phyloP scores from a whole-genome alignment of 192 early-diverging fungal species.

The Coemansia guatemalensis region DNA sequence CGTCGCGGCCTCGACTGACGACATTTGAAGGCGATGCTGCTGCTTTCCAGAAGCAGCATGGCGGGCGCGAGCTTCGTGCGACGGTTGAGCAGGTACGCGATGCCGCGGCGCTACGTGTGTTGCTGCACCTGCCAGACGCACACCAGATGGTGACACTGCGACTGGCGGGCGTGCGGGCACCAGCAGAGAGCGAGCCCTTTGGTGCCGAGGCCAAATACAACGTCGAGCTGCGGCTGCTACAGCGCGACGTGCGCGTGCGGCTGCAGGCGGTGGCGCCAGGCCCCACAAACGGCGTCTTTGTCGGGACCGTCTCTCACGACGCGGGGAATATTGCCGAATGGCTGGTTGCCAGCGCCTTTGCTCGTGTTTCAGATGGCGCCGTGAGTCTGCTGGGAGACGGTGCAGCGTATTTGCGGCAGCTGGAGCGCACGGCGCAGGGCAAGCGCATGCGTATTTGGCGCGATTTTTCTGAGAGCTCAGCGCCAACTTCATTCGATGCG shows the following conservation, averaged over 20 bases:
- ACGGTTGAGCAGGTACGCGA: slow-evolving; percentile 96
- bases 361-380: slow-evolving; percentile 87
- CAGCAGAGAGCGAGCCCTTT: slow-evolving; percentile 85
- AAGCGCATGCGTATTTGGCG: slow-evolving; percentile 87
- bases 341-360: slow-evolving; percentile 76
- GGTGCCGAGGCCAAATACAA: slow-evolving; percentile 93
- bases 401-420: slow-evolving; percentile 62
- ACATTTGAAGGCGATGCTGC: slow-evolving; percentile 65
- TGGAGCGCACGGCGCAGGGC: slow-evolving; percentile 79
- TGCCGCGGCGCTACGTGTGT: slow-evolving; percentile 78
- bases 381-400: slow-evolving; percentile 65
- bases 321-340: slow-evolving; percentile 92
- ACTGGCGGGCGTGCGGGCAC: slow-evolving; percentile 84
- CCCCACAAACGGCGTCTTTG: slow-evolving; percentile 65
- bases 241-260: slow-evolving; percentile 85
- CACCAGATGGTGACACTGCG: slow-evolving; percentile 72
- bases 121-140: slow-evolving; percentile 66
- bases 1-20: slow-evolving; percentile 39
- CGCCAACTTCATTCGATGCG: slow-evolving; percentile 41
- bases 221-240: slow-evolving; percentile 85
- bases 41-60: slow-evolving; percentile 74
- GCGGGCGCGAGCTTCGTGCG: slow-evolving; percentile 78
- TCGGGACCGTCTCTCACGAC: slow-evolving; percentile 76
- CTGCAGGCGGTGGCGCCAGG: slow-evolving; percentile 71
- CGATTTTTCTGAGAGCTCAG: slow-evolving; percentile 12